Base-by-base conservation (phyloP, 1,284 basidiomycete genomes). In the Heliocybe sulcata region DNA sequence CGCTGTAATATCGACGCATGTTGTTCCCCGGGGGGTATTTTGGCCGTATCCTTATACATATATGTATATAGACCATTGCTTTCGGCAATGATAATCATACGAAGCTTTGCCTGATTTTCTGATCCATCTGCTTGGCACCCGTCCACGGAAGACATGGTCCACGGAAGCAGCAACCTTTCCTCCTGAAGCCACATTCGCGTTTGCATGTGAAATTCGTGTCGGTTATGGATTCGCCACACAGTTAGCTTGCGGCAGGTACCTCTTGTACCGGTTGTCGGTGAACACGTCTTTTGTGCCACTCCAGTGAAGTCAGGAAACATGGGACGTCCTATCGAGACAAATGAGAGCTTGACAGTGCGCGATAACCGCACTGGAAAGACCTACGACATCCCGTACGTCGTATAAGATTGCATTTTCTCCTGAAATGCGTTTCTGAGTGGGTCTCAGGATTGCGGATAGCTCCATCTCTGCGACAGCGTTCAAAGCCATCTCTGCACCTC, bases 311-410 rank as follows among this genome's bases (percentile, higher is more conserved):
- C 14, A 14, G 12, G 23, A 49, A 29, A 12, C 20, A 49, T 49
- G 47, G 47, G 47, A 4, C 47, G 47, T 22, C 47, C 20, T 29
- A 20, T n/a, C 72, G 57, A 72, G 75, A 35, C 64, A n/a, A 69
- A 61, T 51, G 76, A 72, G 33, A 65, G 63, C 58, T 74, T 94
- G 54, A 86, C 85, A 14, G 84, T 94, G 62, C 74, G 70, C 52
- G 92, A 94, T 72, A 91, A 94, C 68, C 82, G 92, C 53, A 94
- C 92, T 2, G 90, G 90, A 45, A 89, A 86, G 70, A 77, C 80
- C 0, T 88, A 87, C 70, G 79, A 72, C 35, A 76, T 94, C 53
- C 86, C 86, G 89, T 92, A 61, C 65, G 88, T 74, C n/a, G 2
- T 38, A 10, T 16, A 8, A 47, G 22, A 55, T n/a, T 20, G 26